Evolutionary conservation across 2,329 filamentous ascomycete species (phyloP), one percentile per base, ranked within the genome.

Genomic region (Penicillium sp.): DNA sequence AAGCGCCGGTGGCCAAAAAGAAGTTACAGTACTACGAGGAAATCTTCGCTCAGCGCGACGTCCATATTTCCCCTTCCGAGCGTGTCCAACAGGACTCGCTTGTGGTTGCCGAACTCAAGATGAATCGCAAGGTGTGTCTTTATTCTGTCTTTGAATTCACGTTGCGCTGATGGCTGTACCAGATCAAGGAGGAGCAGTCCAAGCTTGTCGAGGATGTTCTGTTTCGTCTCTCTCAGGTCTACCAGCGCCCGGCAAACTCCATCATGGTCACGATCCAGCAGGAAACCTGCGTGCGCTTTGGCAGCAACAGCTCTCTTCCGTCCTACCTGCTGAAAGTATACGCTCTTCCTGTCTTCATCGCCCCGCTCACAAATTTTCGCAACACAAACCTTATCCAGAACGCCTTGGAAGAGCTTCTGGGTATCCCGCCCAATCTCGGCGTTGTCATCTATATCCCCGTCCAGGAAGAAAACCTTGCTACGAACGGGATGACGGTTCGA

Each of bases 261-360:
- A 82, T 95, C 47, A 80, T 87, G 62, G 80, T 94, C 38, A 84
- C 81, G 1, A 71, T 95, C n/a, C 79, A 85, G 34, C 87, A 93
- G 60, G 83, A 85, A 22, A 78, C 80, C 11, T 87, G 85, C 61
- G 79, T 95, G 57, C 74, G 88, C 45, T 84, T 91, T 50, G 86
- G 81, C 1, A 86, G 81, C 1, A 86, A 84, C 28, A 83, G 81
- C 4, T 85, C 87, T 53, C 85, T 89, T 41, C 85, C 87, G 3
- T 86, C 87, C 16, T 96, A 95, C 62, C 78, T 84, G 49, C 74
- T 95, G 60, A 85, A 81, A 27, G 79, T 95, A 49, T 84, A 79
- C 28, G 83, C 87, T 0, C 74, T 93, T 8, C 77, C 85, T 1
- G 75, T 75, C 9, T 78, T 87, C 54, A 72, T 93, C 47, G 82